Conservation (phyloP, 2,329 filamentous ascomycete species). For the Sarocladiaceae sp. region DNA sequence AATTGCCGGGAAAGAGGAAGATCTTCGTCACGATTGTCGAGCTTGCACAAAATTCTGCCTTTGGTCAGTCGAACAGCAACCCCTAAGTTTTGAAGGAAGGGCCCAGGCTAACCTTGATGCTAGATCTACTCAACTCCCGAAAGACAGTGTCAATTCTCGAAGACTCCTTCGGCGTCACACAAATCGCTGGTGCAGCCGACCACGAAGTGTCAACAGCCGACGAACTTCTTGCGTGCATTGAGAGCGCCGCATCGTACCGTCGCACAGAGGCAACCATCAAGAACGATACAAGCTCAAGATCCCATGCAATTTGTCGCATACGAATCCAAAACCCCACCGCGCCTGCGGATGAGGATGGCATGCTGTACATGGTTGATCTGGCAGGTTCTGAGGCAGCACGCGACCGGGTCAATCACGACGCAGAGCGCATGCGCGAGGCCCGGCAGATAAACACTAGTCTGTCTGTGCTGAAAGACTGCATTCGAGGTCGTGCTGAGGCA, state of each 20-base stretch:
- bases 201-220: conserved; percentile 24
- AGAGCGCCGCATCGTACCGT: conserved; percentile 34
- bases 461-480: conserved; percentile 48
- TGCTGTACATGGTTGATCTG: conserved; percentile 43
- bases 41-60: conserved; percentile 31
- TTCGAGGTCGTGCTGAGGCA: conserved; percentile 36
- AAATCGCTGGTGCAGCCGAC: conserved; percentile 39
- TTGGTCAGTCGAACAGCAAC: conserved; percentile 17
- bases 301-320: conserved; percentile 44
- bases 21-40: conserved; percentile 34
- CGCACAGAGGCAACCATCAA: conserved; percentile 37
- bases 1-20: conserved; percentile 20
- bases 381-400: conserved; percentile 45
- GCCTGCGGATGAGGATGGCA: conserved; percentile 30
- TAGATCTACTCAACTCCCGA: conserved; percentile 38
- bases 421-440: conserved; percentile 41
- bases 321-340: conserved; percentile 25
- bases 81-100: neutral
- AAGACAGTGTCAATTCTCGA: conserved; percentile 38
- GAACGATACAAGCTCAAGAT: conserved; percentile 44
- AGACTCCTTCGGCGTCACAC: conserved; percentile 38
- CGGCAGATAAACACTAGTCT: conserved; percentile 45
- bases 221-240: conserved; percentile 27
- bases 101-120: neutral
- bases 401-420: conserved; percentile 33